These are phyloP conservation scores for Eutrema salsugineum DNA, from an alignment of 441 rosid genomes.

Conservation along the genomic window DNA sequence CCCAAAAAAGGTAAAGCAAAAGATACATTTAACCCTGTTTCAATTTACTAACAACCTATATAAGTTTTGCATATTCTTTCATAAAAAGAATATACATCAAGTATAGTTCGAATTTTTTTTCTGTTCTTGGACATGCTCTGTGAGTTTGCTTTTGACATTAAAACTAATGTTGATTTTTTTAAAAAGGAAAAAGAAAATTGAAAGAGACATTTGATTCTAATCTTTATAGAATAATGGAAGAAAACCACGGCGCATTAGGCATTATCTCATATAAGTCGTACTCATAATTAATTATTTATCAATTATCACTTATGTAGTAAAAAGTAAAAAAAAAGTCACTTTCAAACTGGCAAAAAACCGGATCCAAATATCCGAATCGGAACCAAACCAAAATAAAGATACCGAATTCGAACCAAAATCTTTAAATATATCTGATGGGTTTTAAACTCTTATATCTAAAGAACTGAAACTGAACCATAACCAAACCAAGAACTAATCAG, in stretches of 20 bases:
- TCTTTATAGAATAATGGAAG: conserved; percentile 7
- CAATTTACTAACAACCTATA: neutral
- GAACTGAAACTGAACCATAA: too few species aligned
- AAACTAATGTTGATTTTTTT: neutral
- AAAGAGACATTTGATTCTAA: conserved; percentile 3
- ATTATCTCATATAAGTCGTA: neutral
- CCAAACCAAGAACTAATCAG: too few species aligned
- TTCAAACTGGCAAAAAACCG: too few species aligned
- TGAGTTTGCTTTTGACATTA: neutral
- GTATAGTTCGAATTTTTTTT: neutral
- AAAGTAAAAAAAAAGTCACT: neutral
- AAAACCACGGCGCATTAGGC: neutral
- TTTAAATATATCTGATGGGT: too few species aligned
- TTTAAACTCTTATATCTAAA: too few species aligned
- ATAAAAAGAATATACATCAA: neutral
- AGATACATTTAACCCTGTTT: neutral
- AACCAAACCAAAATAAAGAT: too few species aligned
- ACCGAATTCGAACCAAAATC: too few species aligned
- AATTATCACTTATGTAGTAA: neutral
- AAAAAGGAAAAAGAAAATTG: neutral
- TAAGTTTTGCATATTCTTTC: conserved; percentile 6
- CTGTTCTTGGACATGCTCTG: conserved; percentile 1
- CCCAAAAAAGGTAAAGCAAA: neutral
- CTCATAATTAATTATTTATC: neutral
- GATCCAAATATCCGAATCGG: too few species aligned